These are phyloP conservation scores for Saxophila tyrrhenica DNA, from an alignment of 495 filamentous ascomycete genomes.

Conservation along the genomic window DNA sequence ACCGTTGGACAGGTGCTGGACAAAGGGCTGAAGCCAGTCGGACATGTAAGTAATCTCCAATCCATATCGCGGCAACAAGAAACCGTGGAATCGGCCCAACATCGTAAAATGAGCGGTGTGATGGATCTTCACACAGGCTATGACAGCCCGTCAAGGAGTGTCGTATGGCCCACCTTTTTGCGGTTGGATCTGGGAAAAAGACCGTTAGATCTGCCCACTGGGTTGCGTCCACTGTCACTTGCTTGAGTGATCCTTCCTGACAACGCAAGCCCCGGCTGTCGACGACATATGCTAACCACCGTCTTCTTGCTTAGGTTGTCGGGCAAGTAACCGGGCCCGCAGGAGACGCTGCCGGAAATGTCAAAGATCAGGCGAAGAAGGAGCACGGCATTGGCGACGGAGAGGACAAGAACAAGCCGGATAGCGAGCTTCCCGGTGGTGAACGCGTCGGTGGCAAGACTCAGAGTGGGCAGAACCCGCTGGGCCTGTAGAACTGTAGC, in stretches of 20 bases:
- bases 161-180: too few relatives aligned
- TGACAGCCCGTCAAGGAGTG: too few relatives aligned
- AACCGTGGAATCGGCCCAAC: too few relatives aligned
- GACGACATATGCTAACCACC: too few relatives aligned
- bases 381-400: not conserved
- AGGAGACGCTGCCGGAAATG: constrained; percentile 5
- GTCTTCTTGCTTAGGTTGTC: not conserved
- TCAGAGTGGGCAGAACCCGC: constrained; percentile 15
- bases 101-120: too few relatives aligned
- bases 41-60: not conserved
- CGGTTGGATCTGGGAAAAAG: too few relatives aligned
- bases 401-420: not conserved
- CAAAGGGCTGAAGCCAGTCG: constrained; percentile 18
- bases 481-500: not conserved
- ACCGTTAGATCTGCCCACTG: too few relatives aligned
- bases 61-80: too few relatives aligned
- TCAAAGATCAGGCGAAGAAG: constrained; percentile 4
- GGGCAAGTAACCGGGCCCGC: not conserved
- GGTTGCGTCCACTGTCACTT: too few relatives aligned
- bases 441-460: constrained; percentile 15
- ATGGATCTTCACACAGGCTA: too few relatives aligned
- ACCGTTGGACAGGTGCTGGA: constrained; percentile 18
- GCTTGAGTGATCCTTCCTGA: too few relatives aligned
- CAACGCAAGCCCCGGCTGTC: too few relatives aligned
- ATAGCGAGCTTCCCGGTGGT: constrained; percentile 8